These are phyloP conservation scores for Phalaenopsis equestris DNA, from an alignment of 106 monocot genomes.

Conservation along the genomic window DNA sequence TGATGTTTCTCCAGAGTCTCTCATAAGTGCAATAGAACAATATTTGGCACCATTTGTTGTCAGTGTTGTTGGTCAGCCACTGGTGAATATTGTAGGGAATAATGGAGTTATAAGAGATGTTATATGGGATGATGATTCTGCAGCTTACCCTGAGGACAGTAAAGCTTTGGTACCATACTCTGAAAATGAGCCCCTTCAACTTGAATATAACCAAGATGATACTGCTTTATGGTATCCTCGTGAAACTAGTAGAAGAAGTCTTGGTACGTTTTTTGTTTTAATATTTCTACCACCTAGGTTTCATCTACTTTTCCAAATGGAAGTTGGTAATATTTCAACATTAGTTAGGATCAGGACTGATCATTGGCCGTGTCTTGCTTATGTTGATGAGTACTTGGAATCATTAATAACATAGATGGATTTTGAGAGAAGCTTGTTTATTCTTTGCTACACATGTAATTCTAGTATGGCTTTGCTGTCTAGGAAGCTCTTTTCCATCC, in stretches of 20 bases:
- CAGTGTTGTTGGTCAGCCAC: conserved; percentile 37
- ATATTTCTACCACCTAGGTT: conserved; percentile 91
- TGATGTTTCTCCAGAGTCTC: conserved; percentile 32
- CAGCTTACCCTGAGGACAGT: conserved; percentile 11
- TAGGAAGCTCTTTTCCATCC: not conserved
- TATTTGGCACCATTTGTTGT: conserved; percentile 73
- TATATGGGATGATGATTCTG: conserved; percentile 45
- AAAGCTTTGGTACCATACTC: conserved; percentile 50
- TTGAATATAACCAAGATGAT: conserved; percentile 36
- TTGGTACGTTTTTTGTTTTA: conserved; percentile 55
- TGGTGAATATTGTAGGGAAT: conserved; percentile 31
- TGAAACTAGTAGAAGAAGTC: conserved; percentile 28
- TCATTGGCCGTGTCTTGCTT: conserved; percentile 96
- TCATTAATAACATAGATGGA: conserved; percentile 33
- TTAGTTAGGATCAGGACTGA: conserved; percentile 86
- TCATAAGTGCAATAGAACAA: conserved; percentile 49
- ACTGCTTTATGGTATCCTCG: conserved; percentile 5
- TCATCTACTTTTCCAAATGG: conserved; percentile 91
- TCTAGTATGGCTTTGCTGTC: not conserved
- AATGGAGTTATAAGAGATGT: conserved; percentile 58
- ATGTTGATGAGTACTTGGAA: conserved; percentile 91
- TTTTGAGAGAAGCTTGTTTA: not conserved
- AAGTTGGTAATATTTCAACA: conserved; percentile 58
- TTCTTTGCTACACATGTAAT: not conserved
- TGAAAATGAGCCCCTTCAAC: conserved; percentile 33